phyloP scores from a whole-genome alignment of 2,329 filamentous ascomycete species.

The Hypoxylon sp. region DNA sequence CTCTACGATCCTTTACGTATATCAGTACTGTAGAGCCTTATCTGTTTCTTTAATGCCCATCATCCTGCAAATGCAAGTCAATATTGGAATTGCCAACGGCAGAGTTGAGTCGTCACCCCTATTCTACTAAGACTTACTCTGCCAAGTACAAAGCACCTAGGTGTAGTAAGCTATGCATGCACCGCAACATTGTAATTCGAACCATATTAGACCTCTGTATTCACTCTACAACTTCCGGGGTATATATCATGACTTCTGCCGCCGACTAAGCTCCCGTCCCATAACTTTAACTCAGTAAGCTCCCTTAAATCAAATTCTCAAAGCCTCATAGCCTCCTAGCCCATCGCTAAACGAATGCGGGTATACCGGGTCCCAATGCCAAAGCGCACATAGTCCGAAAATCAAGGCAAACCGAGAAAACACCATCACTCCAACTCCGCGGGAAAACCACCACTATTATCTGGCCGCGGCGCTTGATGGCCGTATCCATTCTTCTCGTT shows the following conservation, averaged over 20 bases:
- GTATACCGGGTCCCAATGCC: slow-evolving; percentile 3
- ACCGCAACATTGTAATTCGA: background rate
- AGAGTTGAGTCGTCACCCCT: no score
- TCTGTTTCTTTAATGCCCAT: no score
- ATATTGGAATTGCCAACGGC: no score
- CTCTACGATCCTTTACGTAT: no score
- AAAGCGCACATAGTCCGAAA: background rate
- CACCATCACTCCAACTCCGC: slow-evolving; percentile 36
- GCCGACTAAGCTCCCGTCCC: background rate
- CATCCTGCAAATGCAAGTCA: no score
- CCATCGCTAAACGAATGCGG: slow-evolving; percentile 14
- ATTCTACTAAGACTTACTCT: no score
- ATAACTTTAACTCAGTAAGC: background rate
- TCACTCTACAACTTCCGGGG: slow-evolving; percentile 21
- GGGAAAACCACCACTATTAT: slow-evolving; percentile 9
- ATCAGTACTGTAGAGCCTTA: background rate
- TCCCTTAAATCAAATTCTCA: background rate
- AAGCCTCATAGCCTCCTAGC: background rate
- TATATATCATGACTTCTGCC: slow-evolving; percentile 18
- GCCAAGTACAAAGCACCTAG: background rate
- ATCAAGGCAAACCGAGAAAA: background rate
- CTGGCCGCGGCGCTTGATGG: background rate
- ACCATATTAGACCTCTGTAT: background rate
- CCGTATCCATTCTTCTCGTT: slow-evolving; percentile 9
- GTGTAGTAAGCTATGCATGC: background rate